Base-by-base conservation (phyloP, 2,329 filamentous ascomycete species). In the Aaosphaeria pasadenensis region DNA sequence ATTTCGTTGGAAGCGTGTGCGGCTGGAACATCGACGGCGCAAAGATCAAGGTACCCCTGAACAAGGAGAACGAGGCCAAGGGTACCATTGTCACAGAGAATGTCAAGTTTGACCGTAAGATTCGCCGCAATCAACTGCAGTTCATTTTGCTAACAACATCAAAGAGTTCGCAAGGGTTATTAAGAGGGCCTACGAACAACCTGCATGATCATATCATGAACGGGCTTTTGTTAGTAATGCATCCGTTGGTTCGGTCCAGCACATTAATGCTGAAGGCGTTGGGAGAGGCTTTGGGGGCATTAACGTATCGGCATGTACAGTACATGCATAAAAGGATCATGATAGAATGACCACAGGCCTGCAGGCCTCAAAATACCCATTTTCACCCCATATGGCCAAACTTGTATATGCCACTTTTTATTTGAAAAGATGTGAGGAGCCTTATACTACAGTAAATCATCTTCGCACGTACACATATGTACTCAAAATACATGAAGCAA, bases 71-170 rank as follows among this genome's bases (percentile, higher is more conserved):
- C 51, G 92, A 97, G 82, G 94, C 91, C 40, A 90, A 95, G 79
- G 94, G 94, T 73, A 87, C 91, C 38, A 88, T 96, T 71, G 95
- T 96, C 65, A 84, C 91, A 63, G 94, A 99, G 79, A 91, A 94
- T 57, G 94, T 99, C 66, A 90, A 88, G 73, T 86, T 95, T 51
- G 89, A 94, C 59, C 90, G 75, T 78, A 68, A 71, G 75, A 7
- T 7, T 9, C 42, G 5, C n/a, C 7, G 11, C 30, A 24, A 11
- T 17, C 33, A 7, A 32, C 32, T 30, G 39, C 9, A n/a, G 28
- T 35, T 13, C 24, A 31, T 11, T 11, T 7, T 30, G 32, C 59
- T 66, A 55, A 64, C 46, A 28, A 6, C 29, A 5, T 5, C 3
- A 29, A 49, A 69, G 66, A 69, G 56, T 69, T 69, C 44, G 52